Evolutionary conservation across 2,329 filamentous ascomycete species (phyloP).

Genomic region (Neobulgaria alba): DNA sequence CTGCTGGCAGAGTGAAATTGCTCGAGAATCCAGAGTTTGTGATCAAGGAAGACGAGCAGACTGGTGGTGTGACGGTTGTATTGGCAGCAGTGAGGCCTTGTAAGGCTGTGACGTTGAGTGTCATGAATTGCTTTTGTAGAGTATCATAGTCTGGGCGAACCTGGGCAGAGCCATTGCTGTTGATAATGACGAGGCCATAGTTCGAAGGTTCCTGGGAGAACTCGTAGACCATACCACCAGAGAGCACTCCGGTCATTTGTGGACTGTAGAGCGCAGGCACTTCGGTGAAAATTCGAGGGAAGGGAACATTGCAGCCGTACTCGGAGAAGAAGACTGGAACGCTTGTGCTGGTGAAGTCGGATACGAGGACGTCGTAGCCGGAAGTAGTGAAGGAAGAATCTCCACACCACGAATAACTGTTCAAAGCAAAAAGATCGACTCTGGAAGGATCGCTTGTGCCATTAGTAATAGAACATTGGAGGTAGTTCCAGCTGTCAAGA

Average conservation of each 20-base stretch:
- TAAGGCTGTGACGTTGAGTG: slow-evolving; percentile 62
- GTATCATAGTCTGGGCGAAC: slow-evolving; percentile 62
- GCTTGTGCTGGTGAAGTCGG: slow-evolving; percentile 55
- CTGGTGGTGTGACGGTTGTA: slow-evolving; percentile 47
- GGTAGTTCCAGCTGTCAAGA: slow-evolving; percentile 67
- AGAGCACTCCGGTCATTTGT: slow-evolving; percentile 60
- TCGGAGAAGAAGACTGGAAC: slow-evolving; percentile 4
- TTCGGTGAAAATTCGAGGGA: slow-evolving; percentile 69
- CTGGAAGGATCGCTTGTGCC: slow-evolving; percentile 51
- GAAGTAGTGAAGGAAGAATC: slow-evolving; percentile 54
- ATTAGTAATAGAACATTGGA: slow-evolving; percentile 53
- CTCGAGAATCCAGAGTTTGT: slow-evolving; percentile 57
- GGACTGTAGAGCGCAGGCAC: slow-evolving; percentile 62
- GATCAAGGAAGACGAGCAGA: slow-evolving; percentile 61
- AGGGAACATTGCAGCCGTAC: slow-evolving; percentile 46
- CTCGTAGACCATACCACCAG: slow-evolving; percentile 75
- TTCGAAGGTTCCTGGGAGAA: slow-evolving; percentile 63
- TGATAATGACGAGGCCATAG: slow-evolving; percentile 56
- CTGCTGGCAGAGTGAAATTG: slow-evolving; percentile 68
- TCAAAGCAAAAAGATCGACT: slow-evolving; percentile 69
- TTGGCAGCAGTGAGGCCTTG: slow-evolving; percentile 52
- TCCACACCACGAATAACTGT: slow-evolving; percentile 68
- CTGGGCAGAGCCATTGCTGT: slow-evolving; percentile 45
- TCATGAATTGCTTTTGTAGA: slow-evolving; percentile 65
- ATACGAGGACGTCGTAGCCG: slow-evolving; percentile 54